Conservation (phyloP, 2,329 filamentous ascomycete species). For the Macrophomina tecta region DNA sequence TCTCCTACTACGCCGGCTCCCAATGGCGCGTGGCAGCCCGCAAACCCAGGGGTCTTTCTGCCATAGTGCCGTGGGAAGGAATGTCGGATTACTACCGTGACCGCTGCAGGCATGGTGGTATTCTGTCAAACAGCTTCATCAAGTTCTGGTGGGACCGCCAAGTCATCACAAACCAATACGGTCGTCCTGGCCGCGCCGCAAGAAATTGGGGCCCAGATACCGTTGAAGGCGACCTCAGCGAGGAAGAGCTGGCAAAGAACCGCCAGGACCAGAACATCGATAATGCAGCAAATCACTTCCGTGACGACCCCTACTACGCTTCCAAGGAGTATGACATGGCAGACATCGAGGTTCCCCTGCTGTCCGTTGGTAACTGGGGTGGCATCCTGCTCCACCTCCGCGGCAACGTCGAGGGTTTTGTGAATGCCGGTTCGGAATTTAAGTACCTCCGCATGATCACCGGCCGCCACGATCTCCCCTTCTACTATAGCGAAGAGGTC, state of each 20-base stretch:
- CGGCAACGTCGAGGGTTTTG: slow-evolving; percentile 71
- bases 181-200: slow-evolving; percentile 56
- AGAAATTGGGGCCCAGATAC: slow-evolving; percentile 63
- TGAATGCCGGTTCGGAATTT: slow-evolving; percentile 66
- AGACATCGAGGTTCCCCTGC: slow-evolving; percentile 70
- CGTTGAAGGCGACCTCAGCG: slow-evolving; percentile 63
- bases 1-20: slow-evolving; percentile 60
- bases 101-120: slow-evolving; percentile 49
- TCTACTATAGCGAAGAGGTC: slow-evolving; percentile 73
- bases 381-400: slow-evolving; percentile 72
- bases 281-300: slow-evolving; percentile 57
- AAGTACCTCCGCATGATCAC: slow-evolving; percentile 75
- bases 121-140: slow-evolving; percentile 45
- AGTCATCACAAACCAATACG: slow-evolving; percentile 72
- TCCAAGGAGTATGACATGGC: slow-evolving; percentile 68
- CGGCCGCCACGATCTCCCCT: slow-evolving; percentile 73
- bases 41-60: slow-evolving; percentile 57
- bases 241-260: slow-evolving; percentile 58
- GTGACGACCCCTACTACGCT: slow-evolving; percentile 68
- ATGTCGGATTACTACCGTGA: slow-evolving; percentile 62
- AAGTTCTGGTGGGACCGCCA: slow-evolving; percentile 71
- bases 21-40: slow-evolving; percentile 62
- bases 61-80: slow-evolving; percentile 62
- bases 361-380: slow-evolving; percentile 74
- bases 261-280: slow-evolving; percentile 48